Base-by-base conservation (phyloP, 2,329 filamentous ascomycete genomes). In the Keithomyces neogunnii region DNA sequence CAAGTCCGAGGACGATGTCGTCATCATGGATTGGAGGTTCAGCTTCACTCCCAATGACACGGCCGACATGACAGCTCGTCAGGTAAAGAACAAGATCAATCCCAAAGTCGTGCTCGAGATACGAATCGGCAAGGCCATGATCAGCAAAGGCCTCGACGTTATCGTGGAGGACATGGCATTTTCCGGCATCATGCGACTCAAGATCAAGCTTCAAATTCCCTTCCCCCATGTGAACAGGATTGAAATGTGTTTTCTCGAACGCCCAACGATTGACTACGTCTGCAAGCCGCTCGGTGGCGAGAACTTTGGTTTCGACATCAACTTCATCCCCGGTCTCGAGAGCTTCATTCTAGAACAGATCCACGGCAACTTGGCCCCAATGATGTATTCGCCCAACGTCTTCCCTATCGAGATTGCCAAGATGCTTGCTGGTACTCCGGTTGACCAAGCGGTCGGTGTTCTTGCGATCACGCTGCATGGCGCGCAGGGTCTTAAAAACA, bases 11-110 rank as follows among this genome's bases (percentile, higher is more conserved):
- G 91, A 96, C 56, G 93, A 99, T 64, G 85, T 91, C 53, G 89
- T 99, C 42, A 81, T 97, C 63, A 99, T 99, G 93, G 93, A 99
- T 67, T 99, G 93, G 93, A 96, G 95, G 63, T 99, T 99, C 70
- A 97, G 92, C 76, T 99, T 99, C 73, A 97, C 89, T 0, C 93
- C 93, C 35, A 97, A 93, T 59, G 95, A 99, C 68, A 88, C 82
- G 3, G 84, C 88, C 58, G 93, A 99, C 68, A 82, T 99, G 79
- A 99, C 93, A 2, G 76, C 85, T 2, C 83, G 86, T 54, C 93
- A 99, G 68, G 72, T 96, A 63, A 92, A 88, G 75, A 90, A 91
- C 75, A 96, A 96, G 75, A 81, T 97, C 69, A 97, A 99, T 65
- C 93, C 93, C 51, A 99, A 97, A 72, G 78, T 99, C 52, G 89